These are phyloP conservation scores for Asterochloris erici DNA, from an alignment of 139 green algal genomes.

Conservation along the genomic window DNA sequence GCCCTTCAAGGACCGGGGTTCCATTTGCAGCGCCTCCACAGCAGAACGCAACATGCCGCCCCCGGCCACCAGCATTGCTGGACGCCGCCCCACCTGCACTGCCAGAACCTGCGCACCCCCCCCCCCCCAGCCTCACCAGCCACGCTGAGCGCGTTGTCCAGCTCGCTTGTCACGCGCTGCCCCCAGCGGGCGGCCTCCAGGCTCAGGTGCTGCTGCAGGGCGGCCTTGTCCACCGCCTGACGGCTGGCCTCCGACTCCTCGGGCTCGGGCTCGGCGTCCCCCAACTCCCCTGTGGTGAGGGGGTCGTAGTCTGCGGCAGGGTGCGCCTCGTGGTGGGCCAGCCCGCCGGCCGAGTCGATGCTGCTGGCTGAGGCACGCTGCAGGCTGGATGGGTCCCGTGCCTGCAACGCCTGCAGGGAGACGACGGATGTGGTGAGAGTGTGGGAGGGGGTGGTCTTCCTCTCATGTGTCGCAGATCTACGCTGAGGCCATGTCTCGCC, in stretches of 20 bases:
- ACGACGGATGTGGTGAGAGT: too few species aligned
- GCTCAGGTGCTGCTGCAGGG: neutral
- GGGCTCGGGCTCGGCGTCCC: neutral
- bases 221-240: neutral
- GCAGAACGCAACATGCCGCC: neutral
- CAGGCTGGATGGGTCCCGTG: too few species aligned
- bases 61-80: neutral
- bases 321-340: neutral
- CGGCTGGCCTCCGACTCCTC: neutral
- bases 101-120: neutral
- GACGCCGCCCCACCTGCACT: too few species aligned
- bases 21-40: neutral
- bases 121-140: neutral
- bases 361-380: neutral
- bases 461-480: too few species aligned
- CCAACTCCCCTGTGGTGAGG: neutral
- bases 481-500: too few species aligned
- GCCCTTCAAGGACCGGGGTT: neutral
- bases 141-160: constrained; percentile 6
- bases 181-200: constrained; percentile 1
- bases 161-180: neutral
- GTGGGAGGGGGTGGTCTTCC: too few species aligned
- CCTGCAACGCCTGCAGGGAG: too few species aligned
- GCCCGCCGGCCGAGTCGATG: neutral
- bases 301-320: neutral